Percentiles rank a stretch among this genome's conserved stretches.
Conservation (phyloP, 2,329 filamentous ascomycete genomes). For the Zymoseptoria crescenta region DNA sequence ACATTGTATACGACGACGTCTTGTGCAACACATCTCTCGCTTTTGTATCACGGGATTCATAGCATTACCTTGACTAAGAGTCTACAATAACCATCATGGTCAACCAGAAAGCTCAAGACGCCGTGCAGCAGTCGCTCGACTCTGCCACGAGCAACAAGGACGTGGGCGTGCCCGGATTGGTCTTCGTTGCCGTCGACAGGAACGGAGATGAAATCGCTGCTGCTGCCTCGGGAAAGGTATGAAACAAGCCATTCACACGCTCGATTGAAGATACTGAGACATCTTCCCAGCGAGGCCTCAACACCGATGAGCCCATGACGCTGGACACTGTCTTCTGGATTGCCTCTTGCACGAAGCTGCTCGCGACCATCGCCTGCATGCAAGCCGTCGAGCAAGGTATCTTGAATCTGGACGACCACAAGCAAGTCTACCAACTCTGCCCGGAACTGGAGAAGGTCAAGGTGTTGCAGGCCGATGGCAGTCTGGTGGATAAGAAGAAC, state of each 20-base stretch:
- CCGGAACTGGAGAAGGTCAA: slow-evolving; percentile 39
- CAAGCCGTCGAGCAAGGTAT: slow-evolving; percentile 40
- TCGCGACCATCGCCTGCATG: slow-evolving; percentile 40
- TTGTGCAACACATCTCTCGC: background rate
- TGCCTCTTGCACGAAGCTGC: slow-evolving; percentile 43
- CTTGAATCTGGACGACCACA: slow-evolving; percentile 36
- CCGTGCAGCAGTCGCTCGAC: slow-evolving; percentile 33
- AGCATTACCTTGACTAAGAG: background rate
- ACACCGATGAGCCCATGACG: slow-evolving; percentile 45
- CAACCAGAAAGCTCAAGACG: slow-evolving; percentile 26
- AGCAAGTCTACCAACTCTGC: slow-evolving; percentile 33
- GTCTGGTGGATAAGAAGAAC: slow-evolving; percentile 36
- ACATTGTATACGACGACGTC: background rate
- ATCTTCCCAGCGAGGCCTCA: slow-evolving; percentile 24
- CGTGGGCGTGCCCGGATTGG: slow-evolving; percentile 35
- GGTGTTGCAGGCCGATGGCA: slow-evolving; percentile 34
- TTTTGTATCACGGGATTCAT: background rate
- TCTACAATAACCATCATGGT: slow-evolving; percentile 15
- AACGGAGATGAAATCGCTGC: slow-evolving; percentile 36
- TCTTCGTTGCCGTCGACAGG: slow-evolving; percentile 40
- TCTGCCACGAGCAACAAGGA: slow-evolving; percentile 23
- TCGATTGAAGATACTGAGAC: background rate
- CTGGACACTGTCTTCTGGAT: slow-evolving; percentile 55
- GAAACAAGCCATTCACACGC: background rate
- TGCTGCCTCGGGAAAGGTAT: slow-evolving; percentile 34